Evolutionary conservation across 2,329 filamentous ascomycete species (phyloP).

Genomic region (Boeremia lycopersici): DNA sequence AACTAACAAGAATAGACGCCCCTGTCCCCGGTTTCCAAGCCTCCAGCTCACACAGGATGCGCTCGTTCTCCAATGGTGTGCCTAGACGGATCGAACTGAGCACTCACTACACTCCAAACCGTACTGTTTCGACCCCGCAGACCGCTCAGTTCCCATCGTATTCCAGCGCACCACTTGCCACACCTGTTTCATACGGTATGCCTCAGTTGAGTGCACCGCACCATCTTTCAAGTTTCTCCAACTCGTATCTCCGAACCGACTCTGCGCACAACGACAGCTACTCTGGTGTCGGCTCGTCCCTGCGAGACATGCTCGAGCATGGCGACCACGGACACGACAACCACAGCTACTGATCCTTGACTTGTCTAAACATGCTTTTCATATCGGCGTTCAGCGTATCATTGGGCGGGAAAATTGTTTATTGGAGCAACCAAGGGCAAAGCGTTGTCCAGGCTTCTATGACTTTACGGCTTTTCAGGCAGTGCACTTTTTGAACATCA

Average conservation of each 20-base stretch:
- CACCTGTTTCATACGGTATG: conserved; percentile 45
- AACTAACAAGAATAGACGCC: conserved; percentile 39
- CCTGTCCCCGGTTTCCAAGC: conserved; percentile 50
- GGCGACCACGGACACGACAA: conserved; percentile 40
- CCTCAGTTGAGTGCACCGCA: conserved; percentile 49
- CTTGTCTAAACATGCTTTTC: conserved; percentile 1
- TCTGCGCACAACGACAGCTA: conserved; percentile 44
- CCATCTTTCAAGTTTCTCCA: conserved; percentile 46
- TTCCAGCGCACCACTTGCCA: conserved; percentile 47
- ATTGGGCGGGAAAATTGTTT: conserved; percentile 6
- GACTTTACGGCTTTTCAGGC: conserved; percentile 13
- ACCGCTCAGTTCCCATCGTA: conserved; percentile 50
- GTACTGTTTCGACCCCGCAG: conserved; percentile 45
- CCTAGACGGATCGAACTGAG: conserved; percentile 50
- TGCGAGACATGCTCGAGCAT: conserved; percentile 45
- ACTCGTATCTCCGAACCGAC: conserved; percentile 47
- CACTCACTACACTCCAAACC: conserved; percentile 46
- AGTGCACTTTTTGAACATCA: background rate
- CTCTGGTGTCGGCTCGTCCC: conserved; percentile 41
- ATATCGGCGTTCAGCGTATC: conserved; percentile 11
- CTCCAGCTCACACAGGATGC: conserved; percentile 45
- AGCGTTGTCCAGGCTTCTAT: conserved; percentile 5
- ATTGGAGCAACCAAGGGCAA: conserved; percentile 5
- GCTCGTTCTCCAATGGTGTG: conserved; percentile 48
- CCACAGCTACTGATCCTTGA: conserved; percentile 23